Percentiles rank a stretch among this genome's conserved stretches.
Evolutionary conservation across 2,329 filamentous ascomycete species (phyloP).

Genomic region (Neofusicoccum parvum): DNA sequence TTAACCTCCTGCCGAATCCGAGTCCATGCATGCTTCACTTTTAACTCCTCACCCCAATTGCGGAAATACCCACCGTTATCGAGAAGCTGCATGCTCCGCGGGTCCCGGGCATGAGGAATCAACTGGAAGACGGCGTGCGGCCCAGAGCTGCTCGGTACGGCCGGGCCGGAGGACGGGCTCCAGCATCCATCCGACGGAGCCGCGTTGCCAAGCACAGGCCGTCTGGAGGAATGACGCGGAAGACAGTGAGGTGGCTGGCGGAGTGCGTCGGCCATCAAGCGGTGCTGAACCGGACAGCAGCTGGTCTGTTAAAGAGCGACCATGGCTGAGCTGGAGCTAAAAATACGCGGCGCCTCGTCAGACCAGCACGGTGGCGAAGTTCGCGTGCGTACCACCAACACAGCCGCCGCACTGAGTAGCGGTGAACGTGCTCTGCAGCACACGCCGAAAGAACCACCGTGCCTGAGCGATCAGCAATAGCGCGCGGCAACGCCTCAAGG

Average conservation of each 20-base stretch:
- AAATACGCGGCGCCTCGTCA: constrained; percentile 5
- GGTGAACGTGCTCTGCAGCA: constrained; percentile 15
- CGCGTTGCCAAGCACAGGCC: not conserved
- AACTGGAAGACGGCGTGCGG: too few relatives aligned
- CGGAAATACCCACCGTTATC: too few relatives aligned
- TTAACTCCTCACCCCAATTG: too few relatives aligned
- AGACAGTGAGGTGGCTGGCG: not conserved
- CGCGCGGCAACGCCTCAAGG: constrained; percentile 13
- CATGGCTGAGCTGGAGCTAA: constrained; percentile 10
- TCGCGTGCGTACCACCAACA: not conserved
- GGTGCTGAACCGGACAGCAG: not conserved
- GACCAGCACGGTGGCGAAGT: constrained; percentile 11
- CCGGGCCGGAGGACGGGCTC: not conserved
- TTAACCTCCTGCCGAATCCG: too few relatives aligned
- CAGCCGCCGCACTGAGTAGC: constrained; percentile 15
- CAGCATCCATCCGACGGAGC: not conserved
- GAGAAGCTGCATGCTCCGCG: too few relatives aligned
- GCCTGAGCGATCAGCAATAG: constrained; percentile 15
- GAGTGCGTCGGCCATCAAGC: not conserved
- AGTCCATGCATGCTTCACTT: too few relatives aligned
- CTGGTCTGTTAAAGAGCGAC: not conserved
- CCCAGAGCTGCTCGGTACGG: not conserved
- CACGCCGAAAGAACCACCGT: constrained; percentile 15
- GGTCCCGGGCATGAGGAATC: too few relatives aligned
- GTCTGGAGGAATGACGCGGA: not conserved